These are phyloP conservation scores for Plasmodium chabaudi DNA, from an alignment of 169 alveolate species.

Conservation along the genomic window DNA sequence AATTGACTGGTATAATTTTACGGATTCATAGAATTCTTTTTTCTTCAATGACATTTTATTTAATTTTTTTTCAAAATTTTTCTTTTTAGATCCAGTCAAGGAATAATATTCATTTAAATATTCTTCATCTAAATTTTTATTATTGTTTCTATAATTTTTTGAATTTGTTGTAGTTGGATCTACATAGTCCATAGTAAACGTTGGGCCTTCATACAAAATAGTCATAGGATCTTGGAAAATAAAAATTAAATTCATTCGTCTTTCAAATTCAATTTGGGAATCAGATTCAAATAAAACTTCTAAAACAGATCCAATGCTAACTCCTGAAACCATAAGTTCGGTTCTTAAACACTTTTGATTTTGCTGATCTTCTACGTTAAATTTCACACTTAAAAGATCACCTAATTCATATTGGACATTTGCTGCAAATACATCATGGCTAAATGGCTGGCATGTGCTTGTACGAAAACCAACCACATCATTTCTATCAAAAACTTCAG, in stretches of 20 bases:
- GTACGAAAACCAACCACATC: slow-evolving; percentile 94
- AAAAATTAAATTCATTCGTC: slow-evolving; percentile 91
- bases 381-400: slow-evolving; percentile 86
- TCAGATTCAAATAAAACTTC: slow-evolving; percentile 91
- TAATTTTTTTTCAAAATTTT: slow-evolving; percentile 33
- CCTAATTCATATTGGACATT: slow-evolving; percentile 87
- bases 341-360: slow-evolving; percentile 90
- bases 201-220: slow-evolving; percentile 87
- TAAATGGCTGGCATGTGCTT: slow-evolving; percentile 81
- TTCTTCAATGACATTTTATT: slow-evolving; percentile 34
- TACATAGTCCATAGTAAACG: slow-evolving; percentile 82
- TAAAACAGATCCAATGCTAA: slow-evolving; percentile 92
- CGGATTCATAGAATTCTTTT: slow-evolving; percentile 78
- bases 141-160: slow-evolving; percentile 26
- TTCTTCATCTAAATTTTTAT: slow-evolving; percentile 27
- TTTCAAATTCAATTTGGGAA: slow-evolving; percentile 88
- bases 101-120: slow-evolving; percentile 45
- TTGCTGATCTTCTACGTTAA: slow-evolving; percentile 87
- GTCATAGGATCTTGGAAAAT: slow-evolving; percentile 89
- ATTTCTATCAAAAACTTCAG: slow-evolving; percentile 91
- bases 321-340: slow-evolving; percentile 92
- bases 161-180: slow-evolving; percentile 69
- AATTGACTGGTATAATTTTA: slow-evolving; percentile 80
- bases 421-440: slow-evolving; percentile 88
- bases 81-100: slow-evolving; percentile 45